Base-by-base conservation (phyloP, 148 eudicot genomes). In the Salicornia ramosissima region DNA sequence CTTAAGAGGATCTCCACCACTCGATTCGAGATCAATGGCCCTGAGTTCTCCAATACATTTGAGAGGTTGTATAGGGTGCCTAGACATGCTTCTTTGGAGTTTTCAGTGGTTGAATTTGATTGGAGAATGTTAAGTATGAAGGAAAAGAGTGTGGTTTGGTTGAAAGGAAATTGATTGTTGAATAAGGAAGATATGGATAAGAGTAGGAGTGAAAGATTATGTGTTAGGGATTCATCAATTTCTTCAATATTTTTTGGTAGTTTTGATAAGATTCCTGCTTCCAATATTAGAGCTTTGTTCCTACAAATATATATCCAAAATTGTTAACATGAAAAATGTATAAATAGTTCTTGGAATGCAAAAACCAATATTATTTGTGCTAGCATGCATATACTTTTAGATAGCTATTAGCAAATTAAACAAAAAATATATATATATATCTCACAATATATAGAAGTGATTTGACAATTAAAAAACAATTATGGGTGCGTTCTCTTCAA, bases 231-330 rank as follows among this genome's bases (percentile, higher is more conserved):
- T 75, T 85, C 90, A 40, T 85, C 91, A 11, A 83, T 56, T 29
- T 14, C 47, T 30, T 54, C 68, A 0, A 61, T 39, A 46, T 84
- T 68, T 36, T 70, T 28, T 40, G 93, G 94, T 51, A 92, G 72
- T 76, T 79, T 83, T 63, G 90, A 77, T 61, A 88, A 53, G 68
- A 92, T 73, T 78, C 98, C 98, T 70, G 94, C 91, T 78, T 88
- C 98, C 22, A 90, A 68, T 67, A 92, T 88, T 10, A 80, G 70
- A 73, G 87, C 90, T 74, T 90, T 92, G 85, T 90, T 92, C 80
- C 98, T 92, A 83, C 16, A 72, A 61, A 60, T 42, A 8, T 9
- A 51, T n/a, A 13, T 21, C 26, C 52, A 42, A 68, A 49, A 34
- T 31, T 16, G 6, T 51, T 22, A 71, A 22, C 66, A 67, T n/a